Conservation (phyloP, 2,329 filamentous ascomycete genomes). For the Neurospora sp. region DNA sequence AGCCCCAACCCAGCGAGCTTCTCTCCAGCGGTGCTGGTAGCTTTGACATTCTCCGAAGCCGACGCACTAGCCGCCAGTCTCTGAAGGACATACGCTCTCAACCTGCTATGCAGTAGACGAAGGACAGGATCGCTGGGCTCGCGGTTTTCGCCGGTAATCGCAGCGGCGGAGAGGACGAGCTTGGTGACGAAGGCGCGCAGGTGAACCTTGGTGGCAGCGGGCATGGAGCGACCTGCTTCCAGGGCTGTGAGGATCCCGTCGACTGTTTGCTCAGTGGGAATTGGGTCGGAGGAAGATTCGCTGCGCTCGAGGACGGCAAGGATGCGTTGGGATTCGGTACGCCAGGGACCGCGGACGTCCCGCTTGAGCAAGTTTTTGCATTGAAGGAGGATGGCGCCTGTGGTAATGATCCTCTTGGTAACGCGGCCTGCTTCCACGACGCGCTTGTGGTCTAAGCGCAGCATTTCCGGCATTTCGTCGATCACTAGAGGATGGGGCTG, state of each 20-base stretch:
- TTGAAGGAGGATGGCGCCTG: slow-evolving; percentile 65
- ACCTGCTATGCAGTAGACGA: slow-evolving; percentile 56
- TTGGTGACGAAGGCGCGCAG: slow-evolving; percentile 48
- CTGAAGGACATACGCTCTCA: slow-evolving; percentile 56
- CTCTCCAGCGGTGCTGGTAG: slow-evolving; percentile 58
- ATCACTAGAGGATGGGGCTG: slow-evolving; percentile 45
- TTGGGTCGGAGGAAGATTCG: slow-evolving; percentile 26
- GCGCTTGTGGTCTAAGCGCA: slow-evolving; percentile 57
- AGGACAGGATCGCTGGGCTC: slow-evolving; percentile 48
- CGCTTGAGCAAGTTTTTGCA: slow-evolving; percentile 77
- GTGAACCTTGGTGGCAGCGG: slow-evolving; percentile 48
- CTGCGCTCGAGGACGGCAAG: slow-evolving; percentile 54
- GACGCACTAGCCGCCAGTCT: slow-evolving; percentile 52
- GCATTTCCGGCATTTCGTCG: slow-evolving; percentile 59
- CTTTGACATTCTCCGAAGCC: slow-evolving; percentile 59
- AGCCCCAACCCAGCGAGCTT: slow-evolving; percentile 59
- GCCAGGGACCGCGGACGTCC: slow-evolving; percentile 70
- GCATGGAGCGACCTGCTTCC: slow-evolving; percentile 54
- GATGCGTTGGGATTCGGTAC: slow-evolving; percentile 61
- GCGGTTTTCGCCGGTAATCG: slow-evolving; percentile 24
- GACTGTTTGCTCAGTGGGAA: slow-evolving; percentile 39
- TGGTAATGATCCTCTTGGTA: slow-evolving; percentile 57
- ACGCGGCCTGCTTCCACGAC: slow-evolving; percentile 46
- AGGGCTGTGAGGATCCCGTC: slow-evolving; percentile 54
- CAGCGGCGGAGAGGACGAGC: slow-evolving; percentile 42